Evolutionary conservation across 2,329 filamentous ascomycete genomes (phyloP), one percentile per base, ranked within the genome.

Genomic region (Hypocreales sp.): DNA sequence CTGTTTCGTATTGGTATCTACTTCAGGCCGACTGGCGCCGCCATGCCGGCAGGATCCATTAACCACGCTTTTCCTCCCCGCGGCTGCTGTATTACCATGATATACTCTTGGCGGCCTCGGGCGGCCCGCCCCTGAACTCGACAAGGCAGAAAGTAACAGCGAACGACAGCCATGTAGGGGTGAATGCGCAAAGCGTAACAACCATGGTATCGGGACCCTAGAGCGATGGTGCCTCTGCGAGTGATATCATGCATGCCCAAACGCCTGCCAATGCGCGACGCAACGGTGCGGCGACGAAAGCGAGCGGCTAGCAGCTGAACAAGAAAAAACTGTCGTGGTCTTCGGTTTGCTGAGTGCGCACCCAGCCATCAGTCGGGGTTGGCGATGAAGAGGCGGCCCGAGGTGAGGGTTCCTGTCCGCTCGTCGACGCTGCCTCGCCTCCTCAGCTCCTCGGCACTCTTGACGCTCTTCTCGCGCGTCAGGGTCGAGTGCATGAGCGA

Each of bases 351-450:
- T n/a, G n/a, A n/a, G n/a, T n/a, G n/a, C n/a, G n/a, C 8, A 17
- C 8, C 10, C n/a, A 10, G 8, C 15, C 9, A 19, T 38, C 54
- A 68, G 51, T 90, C 82, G 12, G 82, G 82, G 51, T 92, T 92
- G 41, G 82, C 82, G 45, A 92, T 84, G 51, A 80, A 90, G 32
- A 92, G 64, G 35, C 81, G 68, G 26, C 73, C 73, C 16, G 70
- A 65, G 13, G 68, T 72, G 48, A 90, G 75, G 2, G 79, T 86
- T 53, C 72, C 76, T 5, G 78, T 79, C 43, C 79, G 64, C 51
- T 90, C 82, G 46, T 90, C 82, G 26, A 92, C 80, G 45, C 81
- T 90, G 31, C 82, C 82, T 43, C 79, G 65, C 40, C 82, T 64
- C 41, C 65, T 67, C 30, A 92, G 58, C 35, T 87, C 81, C 15